Evolutionary conservation across 306 rosid genomes (phyloP).

Genomic region (Prinsepia uniflora): DNA sequence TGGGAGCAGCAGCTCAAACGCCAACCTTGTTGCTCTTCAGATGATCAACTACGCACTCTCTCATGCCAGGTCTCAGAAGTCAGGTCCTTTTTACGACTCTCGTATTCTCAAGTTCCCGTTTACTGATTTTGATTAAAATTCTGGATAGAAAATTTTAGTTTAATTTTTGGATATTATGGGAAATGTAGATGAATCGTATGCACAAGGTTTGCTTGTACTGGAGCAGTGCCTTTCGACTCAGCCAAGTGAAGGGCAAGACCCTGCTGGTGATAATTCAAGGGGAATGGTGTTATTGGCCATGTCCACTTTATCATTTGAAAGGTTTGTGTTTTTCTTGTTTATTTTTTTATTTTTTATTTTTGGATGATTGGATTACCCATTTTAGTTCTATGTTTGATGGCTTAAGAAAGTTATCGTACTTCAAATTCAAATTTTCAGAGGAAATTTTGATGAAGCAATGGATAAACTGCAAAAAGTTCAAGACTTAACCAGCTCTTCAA

Average conservation of each 20-base stretch:
- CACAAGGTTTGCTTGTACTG: constrained; percentile 57
- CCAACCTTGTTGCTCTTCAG: constrained; percentile 52
- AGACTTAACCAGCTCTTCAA: constrained; percentile 49
- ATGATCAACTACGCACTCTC: constrained; percentile 77
- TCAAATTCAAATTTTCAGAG: too few relatives aligned
- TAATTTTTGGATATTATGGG: background rate
- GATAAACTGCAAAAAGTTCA: constrained; percentile 60
- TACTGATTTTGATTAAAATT: background rate
- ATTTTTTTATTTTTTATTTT: background rate
- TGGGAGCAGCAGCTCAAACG: constrained; percentile 39
- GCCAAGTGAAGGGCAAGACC: constrained; percentile 47
- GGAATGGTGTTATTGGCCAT: constrained; percentile 70
- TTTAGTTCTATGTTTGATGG: background rate
- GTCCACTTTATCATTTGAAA: constrained; percentile 72
- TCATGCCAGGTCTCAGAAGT: constrained; percentile 66
- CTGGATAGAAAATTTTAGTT: background rate
- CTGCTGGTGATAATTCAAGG: constrained; percentile 45
- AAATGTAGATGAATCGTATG: constrained; percentile 65
- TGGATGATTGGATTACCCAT: constrained; percentile 5
- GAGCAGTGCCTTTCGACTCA: constrained; percentile 66
- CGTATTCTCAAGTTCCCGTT: background rate
- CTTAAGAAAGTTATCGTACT: too few relatives aligned
- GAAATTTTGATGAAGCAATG: constrained; percentile 54
- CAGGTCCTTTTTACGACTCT: constrained; percentile 43
- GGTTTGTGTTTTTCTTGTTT: constrained; percentile 32